A percentile compares a stretch with the other conserved stretches of the same genome.
These are phyloP conservation scores for Malassezia japonica DNA, from an alignment of 1,284 basidiomycete genomes.

Conservation along the genomic window DNA sequence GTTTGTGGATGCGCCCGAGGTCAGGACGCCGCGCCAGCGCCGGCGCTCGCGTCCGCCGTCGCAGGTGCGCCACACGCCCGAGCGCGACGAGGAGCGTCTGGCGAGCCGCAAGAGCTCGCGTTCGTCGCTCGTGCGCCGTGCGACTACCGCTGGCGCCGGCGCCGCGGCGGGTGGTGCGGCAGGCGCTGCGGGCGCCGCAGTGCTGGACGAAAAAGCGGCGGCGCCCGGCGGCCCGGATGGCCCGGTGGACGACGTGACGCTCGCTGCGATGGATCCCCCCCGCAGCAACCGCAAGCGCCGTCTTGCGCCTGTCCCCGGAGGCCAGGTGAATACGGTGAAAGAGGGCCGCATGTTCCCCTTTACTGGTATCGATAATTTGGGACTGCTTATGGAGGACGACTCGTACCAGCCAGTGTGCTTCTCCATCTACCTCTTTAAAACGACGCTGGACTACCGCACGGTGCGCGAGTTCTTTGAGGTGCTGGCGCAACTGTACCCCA, in stretches of 20 bases:
- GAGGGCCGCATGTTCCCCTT: slow-evolving; percentile 25
- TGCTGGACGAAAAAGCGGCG: neutral
- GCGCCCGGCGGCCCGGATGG: no score
- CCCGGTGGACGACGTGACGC: neutral
- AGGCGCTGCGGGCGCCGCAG: neutral
- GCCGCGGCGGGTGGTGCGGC: no score
- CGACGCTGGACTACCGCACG: slow-evolving; percentile 38
- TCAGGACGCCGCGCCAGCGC: neutral
- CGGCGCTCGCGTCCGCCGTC: neutral
- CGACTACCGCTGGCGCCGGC: no score
- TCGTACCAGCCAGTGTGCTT: slow-evolving; percentile 43
- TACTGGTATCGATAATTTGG: slow-evolving; percentile 45
- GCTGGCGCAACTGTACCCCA: slow-evolving; percentile 40
- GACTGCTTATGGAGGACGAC: slow-evolving; percentile 43
- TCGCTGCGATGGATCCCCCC: slow-evolving; percentile 7
- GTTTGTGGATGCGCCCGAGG: neutral
- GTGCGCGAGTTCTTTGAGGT: slow-evolving; percentile 42
- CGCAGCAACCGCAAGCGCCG: slow-evolving; percentile 8
- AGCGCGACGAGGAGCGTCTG: no score
- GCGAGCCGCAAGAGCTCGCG: no score
- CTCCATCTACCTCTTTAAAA: slow-evolving; percentile 46
- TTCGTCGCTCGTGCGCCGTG: no score
- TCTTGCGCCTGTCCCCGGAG: slow-evolving; percentile 5
- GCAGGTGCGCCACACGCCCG: no score
- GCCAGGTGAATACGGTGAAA: slow-evolving; percentile 11